Evolutionary conservation across 805 yeast species (phyloP).

Genomic region (Ogataea methanolica): DNA sequence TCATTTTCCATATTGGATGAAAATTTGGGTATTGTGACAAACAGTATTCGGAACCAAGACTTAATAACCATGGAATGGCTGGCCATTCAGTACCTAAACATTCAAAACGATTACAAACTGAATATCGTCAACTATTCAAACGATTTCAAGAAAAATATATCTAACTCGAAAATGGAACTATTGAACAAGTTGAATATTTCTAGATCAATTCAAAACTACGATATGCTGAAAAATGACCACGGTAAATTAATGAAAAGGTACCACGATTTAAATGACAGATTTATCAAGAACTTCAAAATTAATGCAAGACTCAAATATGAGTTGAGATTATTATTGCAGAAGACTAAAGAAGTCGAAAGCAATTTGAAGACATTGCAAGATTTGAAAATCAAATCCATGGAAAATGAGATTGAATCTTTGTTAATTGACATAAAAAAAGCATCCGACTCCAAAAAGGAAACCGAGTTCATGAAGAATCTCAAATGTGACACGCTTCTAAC

Average conservation of each 20-base stretch:
- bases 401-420: conserved; percentile 9
- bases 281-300: conserved; percentile 48
- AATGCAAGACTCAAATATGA: conserved; percentile 65
- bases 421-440: too few species aligned
- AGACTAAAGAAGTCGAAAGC: conserved; percentile 65
- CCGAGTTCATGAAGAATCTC: not conserved
- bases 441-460: too few species aligned
- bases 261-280: conserved; percentile 31
- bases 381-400: conserved; percentile 31
- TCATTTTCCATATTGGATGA: conserved; percentile 30
- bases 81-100: conserved; percentile 22
- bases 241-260: conserved; percentile 19
- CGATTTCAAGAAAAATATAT: conserved; percentile 11
- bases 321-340: conserved; percentile 49
- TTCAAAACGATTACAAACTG: conserved; percentile 15
- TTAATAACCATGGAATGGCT: conserved; percentile 18
- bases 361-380: conserved; percentile 34
- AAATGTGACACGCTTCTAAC: conserved; percentile 4
- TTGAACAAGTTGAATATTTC: conserved; percentile 16
- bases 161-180: conserved; percentile 12
- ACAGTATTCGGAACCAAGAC: too few species aligned
- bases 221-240: conserved; percentile 11
- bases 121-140: conserved; percentile 17
- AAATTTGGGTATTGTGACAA: conserved; percentile 3
- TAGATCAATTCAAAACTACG: conserved; percentile 8